Evolutionary conservation across 2,329 filamentous ascomycete genomes (phyloP).

Genomic region (Lecanoromycetidae sp.): DNA sequence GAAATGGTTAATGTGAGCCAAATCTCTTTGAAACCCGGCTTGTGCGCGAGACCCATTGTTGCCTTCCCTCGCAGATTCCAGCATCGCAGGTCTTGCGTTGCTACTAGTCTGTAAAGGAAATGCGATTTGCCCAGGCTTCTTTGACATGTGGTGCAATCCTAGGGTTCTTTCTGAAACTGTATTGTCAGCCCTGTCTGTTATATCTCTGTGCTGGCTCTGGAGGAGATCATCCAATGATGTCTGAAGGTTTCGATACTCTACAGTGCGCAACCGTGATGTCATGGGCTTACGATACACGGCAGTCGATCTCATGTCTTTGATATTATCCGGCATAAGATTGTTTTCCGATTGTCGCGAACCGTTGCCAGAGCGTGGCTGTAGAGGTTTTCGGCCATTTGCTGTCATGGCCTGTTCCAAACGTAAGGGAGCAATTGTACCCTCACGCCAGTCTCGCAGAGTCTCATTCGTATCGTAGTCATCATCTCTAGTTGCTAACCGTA

Average conservation of each 20-base stretch:
- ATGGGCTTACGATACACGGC: background rate
- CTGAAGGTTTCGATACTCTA: slow-evolving; percentile 5
- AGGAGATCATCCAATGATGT: slow-evolving; percentile 7
- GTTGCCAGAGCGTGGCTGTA: slow-evolving; percentile 20
- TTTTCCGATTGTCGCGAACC: background rate
- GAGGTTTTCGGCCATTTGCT: slow-evolving; percentile 19
- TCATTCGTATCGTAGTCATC: slow-evolving; percentile 45
- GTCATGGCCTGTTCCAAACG: slow-evolving; percentile 15
- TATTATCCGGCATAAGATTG: too few relatives aligned
- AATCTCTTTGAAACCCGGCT: slow-evolving; percentile 22
- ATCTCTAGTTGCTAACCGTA: slow-evolving; percentile 38
- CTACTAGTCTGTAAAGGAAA: slow-evolving; percentile 27
- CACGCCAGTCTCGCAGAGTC: slow-evolving; percentile 40
- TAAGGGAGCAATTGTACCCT: slow-evolving; percentile 28
- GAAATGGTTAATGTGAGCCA: slow-evolving; percentile 20
- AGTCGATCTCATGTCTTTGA: background rate
- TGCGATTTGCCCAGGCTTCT: slow-evolving; percentile 22
- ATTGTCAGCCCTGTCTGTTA: too few relatives aligned
- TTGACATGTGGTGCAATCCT: background rate
- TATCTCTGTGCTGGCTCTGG: background rate
- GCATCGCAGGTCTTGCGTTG: slow-evolving; percentile 26
- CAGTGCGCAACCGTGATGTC: background rate
- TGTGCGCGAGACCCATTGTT: slow-evolving; percentile 16
- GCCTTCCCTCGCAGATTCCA: slow-evolving; percentile 21
- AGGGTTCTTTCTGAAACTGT: background rate